phyloP scores from a whole-genome alignment of 2,329 filamentous ascomycete species.

The Aspergillus ruber region DNA sequence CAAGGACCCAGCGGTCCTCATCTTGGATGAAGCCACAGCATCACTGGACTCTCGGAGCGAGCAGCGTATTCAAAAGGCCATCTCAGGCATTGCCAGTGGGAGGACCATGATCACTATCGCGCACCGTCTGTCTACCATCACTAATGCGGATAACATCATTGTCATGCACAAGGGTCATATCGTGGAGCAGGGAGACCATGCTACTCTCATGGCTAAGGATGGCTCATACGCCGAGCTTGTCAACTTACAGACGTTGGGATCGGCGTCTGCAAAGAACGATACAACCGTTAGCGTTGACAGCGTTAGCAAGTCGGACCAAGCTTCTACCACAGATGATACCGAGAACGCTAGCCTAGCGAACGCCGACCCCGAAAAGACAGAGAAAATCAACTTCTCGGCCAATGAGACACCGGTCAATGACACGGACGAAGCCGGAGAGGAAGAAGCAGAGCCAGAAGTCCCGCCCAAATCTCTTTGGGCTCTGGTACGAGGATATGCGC shows the following conservation, averaged over 20 bases:
- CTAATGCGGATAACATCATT: slow-evolving; percentile 33
- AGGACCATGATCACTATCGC: slow-evolving; percentile 32
- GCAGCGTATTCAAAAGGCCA: slow-evolving; percentile 26
- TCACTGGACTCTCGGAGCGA: slow-evolving; percentile 32
- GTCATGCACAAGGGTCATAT: slow-evolving; percentile 29
- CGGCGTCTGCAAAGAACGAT: slow-evolving; percentile 13
- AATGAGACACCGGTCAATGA: slow-evolving; percentile 15
- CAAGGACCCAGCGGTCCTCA: slow-evolving; percentile 71
- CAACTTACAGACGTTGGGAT: slow-evolving; percentile 37
- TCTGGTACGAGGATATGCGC: slow-evolving; percentile 24
- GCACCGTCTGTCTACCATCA: slow-evolving; percentile 31
- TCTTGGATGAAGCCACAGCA: slow-evolving; percentile 34
- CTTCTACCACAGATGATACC: slow-evolving; percentile 8
- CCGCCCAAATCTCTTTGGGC: slow-evolving; percentile 13
- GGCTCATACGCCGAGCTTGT: slow-evolving; percentile 47
- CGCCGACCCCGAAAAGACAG: slow-evolving; percentile 10
- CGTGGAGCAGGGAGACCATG: slow-evolving; percentile 28
- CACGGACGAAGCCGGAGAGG: neutral
- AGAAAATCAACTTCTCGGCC: slow-evolving; percentile 14
- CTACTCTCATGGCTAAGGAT: slow-evolving; percentile 24
- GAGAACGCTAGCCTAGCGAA: slow-evolving; percentile 11
- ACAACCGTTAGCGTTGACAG: no score
- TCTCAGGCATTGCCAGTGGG: slow-evolving; percentile 20
- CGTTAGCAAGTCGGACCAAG: no score
- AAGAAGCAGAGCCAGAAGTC: slow-evolving; percentile 5